A percentile compares a stretch with the other conserved stretches of the same genome.
phyloP scores from a whole-genome alignment of 495 filamentous ascomycete genomes.

The Hapsidospora chrysogenum region DNA sequence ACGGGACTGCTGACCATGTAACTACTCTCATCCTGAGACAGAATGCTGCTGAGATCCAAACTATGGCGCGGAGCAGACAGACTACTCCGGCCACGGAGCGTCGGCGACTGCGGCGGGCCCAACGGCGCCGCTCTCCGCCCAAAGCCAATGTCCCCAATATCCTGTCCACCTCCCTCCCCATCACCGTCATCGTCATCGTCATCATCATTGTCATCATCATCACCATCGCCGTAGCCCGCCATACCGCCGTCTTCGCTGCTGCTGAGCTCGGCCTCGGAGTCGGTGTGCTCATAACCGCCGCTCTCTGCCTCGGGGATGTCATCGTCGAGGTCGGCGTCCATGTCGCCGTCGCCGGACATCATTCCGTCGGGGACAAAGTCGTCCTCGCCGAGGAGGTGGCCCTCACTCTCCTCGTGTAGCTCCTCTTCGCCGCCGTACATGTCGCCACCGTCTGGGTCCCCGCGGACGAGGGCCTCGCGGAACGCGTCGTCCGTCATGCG shows the following conservation, averaged over 20 bases:
- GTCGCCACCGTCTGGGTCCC: slow-evolving; percentile 15
- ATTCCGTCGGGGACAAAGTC: slow-evolving; percentile 17
- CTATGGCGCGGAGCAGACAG: slow-evolving; percentile 26
- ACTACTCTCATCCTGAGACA: slow-evolving; percentile 31
- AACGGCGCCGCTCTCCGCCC: slow-evolving; percentile 4
- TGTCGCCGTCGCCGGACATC: slow-evolving; percentile 26
- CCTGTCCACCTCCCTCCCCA: slow-evolving; percentile 21
- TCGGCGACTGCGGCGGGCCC: slow-evolving; percentile 3
- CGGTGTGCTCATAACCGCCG: slow-evolving; percentile 62
- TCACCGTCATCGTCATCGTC: background rate
- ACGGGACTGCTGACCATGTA: slow-evolving; percentile 28
- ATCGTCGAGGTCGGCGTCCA: slow-evolving; percentile 46
- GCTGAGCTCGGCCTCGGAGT: slow-evolving; percentile 55
- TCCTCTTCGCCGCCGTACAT: slow-evolving; percentile 28
- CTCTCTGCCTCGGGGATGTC: slow-evolving; percentile 47
- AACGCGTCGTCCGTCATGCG: slow-evolving; percentile 21
- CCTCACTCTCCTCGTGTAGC: slow-evolving; percentile 25
- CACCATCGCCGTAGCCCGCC: slow-evolving; percentile 7
- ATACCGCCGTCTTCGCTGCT: slow-evolving; percentile 13
- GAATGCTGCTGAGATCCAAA: slow-evolving; percentile 30
- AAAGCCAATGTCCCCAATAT: slow-evolving; percentile 15
- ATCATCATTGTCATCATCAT: slow-evolving; percentile 8
- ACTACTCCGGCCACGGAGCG: slow-evolving; percentile 7
- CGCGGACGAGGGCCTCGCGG: slow-evolving; percentile 31
- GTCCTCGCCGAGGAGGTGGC: slow-evolving; percentile 36